Base-by-base conservation (phyloP, 2,329 filamentous ascomycete genomes). In the Hypoxylon sp. region DNA sequence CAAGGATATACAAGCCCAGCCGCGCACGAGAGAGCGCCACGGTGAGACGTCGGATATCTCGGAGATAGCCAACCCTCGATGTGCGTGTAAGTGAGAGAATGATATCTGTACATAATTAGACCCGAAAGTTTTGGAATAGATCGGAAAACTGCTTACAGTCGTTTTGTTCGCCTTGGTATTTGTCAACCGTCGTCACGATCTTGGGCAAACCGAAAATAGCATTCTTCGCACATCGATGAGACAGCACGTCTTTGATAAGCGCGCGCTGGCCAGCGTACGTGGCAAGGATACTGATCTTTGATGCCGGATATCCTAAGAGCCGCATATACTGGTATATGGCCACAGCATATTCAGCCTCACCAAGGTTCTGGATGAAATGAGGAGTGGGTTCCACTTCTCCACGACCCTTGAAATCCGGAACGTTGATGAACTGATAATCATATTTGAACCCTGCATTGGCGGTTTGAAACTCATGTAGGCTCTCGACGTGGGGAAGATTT, bases 161-260 rank as follows among this genome's bases (percentile, higher is more conserved):
- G 78, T 99, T 99, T 79, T 99, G 95, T 82, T 99, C 95, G 76
- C 95, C 96, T 81, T 99, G 95, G 74, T 98, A 99, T 77, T 97
- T 97, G 81, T 99, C 95, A 67, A 99, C 94, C 4, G 96, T 99
- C 3, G 92, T 94, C 26, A 99, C 92, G 55, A 91, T 90, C 77
- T 90, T 91, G 17, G 95, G 95, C 77, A 97, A 81, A 7, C 94
- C 94, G 78, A 99, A 99, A 19, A 98, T 81, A 1, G 89, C 81
- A 71, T 93, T 96, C 71, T 87, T 90, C 37, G 89, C 90, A 77
- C 95, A 99, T 61, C 95, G 86, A 74, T 96, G 92, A 13, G 81
- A 82, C 53, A 99, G 80, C 3, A 99, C 93, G 77, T 99, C 94
- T 71, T 86, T 89, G 64, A 99, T 92, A 71, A 99, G 82, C 30